A percentile compares a stretch with the other conserved stretches of the same genome.
These are phyloP conservation scores for Akebia trifoliata DNA, from an alignment of 164 flowering plant species.

Conservation along the genomic window DNA sequence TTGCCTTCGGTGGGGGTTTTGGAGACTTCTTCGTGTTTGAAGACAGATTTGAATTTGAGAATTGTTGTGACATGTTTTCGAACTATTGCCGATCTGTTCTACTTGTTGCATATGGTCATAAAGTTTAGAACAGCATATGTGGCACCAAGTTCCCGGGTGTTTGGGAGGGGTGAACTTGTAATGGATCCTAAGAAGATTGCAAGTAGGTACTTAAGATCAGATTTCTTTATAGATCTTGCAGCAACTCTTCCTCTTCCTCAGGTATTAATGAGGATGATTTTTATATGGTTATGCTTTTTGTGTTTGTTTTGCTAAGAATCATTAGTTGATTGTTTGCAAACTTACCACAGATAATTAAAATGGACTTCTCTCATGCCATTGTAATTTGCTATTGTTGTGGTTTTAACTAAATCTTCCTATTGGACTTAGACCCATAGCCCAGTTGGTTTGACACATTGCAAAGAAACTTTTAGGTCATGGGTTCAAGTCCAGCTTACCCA, in stretches of 20 bases:
- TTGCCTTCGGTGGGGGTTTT: slow-evolving; percentile 47
- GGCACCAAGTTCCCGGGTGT: slow-evolving; percentile 67
- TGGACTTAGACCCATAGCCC: background rate
- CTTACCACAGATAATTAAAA: too few relatives aligned
- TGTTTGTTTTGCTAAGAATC: background rate
- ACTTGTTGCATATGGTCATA: slow-evolving; percentile 55
- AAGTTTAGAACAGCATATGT: slow-evolving; percentile 79
- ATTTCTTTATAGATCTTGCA: slow-evolving; percentile 65
- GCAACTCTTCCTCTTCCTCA: slow-evolving; percentile 88
- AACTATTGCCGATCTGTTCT: slow-evolving; percentile 66
- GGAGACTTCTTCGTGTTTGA: slow-evolving; percentile 37
- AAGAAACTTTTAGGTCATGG: too few relatives aligned
- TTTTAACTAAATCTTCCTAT: background rate
- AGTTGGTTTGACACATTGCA: too few relatives aligned
- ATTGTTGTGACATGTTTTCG: slow-evolving; percentile 63
- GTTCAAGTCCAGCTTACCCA: too few relatives aligned
- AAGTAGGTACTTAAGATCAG: slow-evolving; percentile 55
- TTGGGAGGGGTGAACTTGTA: slow-evolving; percentile 92
- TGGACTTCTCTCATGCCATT: too few relatives aligned
- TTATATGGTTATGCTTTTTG: too few relatives aligned
- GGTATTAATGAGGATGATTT: too few relatives aligned
- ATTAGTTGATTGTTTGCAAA: background rate
- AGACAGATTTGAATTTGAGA: slow-evolving; percentile 52
- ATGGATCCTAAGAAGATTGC: slow-evolving; percentile 78
- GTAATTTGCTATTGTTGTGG: too few relatives aligned